Evolutionary conservation across 805 yeast species (phyloP).

Genomic region (Hagleromyces aurorensis): DNA sequence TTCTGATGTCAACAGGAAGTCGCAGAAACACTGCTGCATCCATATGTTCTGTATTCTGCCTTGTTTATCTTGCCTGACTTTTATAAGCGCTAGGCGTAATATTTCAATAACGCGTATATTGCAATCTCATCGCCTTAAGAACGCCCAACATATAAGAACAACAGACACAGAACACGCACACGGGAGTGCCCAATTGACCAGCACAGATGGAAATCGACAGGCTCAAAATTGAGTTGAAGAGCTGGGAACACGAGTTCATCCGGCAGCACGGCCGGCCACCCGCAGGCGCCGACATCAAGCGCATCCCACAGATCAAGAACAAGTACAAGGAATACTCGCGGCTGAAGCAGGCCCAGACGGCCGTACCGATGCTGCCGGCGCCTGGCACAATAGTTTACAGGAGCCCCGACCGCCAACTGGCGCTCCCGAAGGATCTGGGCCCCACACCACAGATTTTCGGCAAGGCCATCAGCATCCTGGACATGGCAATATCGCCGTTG

Average conservation of each 20-base stretch:
- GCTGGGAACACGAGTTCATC: slow-evolving; percentile 46
- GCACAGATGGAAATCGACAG: slow-evolving; percentile 11
- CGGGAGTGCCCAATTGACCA: too few species aligned
- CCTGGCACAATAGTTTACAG: slow-evolving; percentile 1
- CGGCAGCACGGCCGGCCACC: slow-evolving; percentile 38
- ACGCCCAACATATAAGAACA: too few species aligned
- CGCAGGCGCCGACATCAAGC: slow-evolving; percentile 39
- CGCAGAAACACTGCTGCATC: slow-evolving; percentile 14
- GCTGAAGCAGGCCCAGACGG: slow-evolving; percentile 15
- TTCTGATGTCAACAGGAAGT: slow-evolving; percentile 23
- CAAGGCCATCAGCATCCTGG: slow-evolving; percentile 65
- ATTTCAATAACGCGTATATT: slow-evolving; percentile 1
- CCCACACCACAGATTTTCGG: slow-evolving; percentile 88
- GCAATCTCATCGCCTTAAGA: neutral
- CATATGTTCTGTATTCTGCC: slow-evolving; percentile 3
- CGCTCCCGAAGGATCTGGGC: slow-evolving; percentile 44
- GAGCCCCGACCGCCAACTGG: slow-evolving; percentile 3
- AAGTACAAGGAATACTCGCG: slow-evolving; percentile 32
- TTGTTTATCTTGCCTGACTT: neutral
- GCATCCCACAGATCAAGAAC: slow-evolving; percentile 29
- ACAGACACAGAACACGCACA: too few species aligned
- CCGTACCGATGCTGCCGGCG: slow-evolving; percentile 1
- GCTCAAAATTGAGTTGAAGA: slow-evolving; percentile 40
- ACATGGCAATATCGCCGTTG: slow-evolving; percentile 37
- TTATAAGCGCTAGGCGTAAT: neutral